Conservation (phyloP, 768 basidiomycete genomes). For the Macrolepiota fuliginosa region DNA sequence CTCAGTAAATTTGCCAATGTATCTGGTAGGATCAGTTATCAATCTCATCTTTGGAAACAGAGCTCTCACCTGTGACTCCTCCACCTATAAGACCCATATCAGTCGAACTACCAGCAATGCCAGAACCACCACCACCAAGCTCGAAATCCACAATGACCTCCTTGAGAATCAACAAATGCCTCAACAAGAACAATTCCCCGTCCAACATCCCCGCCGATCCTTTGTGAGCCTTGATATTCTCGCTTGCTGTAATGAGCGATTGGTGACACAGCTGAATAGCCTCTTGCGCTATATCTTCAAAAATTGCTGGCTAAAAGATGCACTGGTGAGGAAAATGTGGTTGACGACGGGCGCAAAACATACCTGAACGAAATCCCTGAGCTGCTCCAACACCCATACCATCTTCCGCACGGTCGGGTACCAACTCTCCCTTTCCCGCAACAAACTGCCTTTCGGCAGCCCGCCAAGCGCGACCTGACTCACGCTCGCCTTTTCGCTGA, state of each 20-base stretch:
- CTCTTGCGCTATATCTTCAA: conserved; percentile 95
- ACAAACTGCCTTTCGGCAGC: conserved; percentile 25
- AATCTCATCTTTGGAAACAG: not conserved
- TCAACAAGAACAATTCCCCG: conserved; percentile 82
- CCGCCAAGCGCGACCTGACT: conserved; percentile 41
- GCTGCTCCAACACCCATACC: conserved; percentile 86
- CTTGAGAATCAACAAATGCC: conserved; percentile 89
- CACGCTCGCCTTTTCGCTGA: conserved; percentile 62
- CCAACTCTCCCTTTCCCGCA: conserved; percentile 84
- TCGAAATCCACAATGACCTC: conserved; percentile 79
- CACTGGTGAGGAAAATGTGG: not conserved
- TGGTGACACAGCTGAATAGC: conserved; percentile 79
- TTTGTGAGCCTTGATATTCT: conserved; percentile 53
- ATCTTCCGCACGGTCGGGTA: conserved; percentile 88
- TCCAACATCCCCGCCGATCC: conserved; percentile 56
- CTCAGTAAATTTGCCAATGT: conserved; percentile 59
- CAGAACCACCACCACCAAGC: conserved; percentile 34
- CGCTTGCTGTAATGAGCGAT: conserved; percentile 73
- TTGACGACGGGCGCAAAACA: conserved; percentile 12
- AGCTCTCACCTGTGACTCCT: conserved; percentile 54
- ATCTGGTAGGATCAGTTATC: conserved; percentile 30
- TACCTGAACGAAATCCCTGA: conserved; percentile 93
- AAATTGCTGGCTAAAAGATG: conserved; percentile 76
- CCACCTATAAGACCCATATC: conserved; percentile 21
- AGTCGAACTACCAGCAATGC: conserved; percentile 13